phyloP scores from a whole-genome alignment of 306 rosid species.

The Dryas alaskensis region DNA sequence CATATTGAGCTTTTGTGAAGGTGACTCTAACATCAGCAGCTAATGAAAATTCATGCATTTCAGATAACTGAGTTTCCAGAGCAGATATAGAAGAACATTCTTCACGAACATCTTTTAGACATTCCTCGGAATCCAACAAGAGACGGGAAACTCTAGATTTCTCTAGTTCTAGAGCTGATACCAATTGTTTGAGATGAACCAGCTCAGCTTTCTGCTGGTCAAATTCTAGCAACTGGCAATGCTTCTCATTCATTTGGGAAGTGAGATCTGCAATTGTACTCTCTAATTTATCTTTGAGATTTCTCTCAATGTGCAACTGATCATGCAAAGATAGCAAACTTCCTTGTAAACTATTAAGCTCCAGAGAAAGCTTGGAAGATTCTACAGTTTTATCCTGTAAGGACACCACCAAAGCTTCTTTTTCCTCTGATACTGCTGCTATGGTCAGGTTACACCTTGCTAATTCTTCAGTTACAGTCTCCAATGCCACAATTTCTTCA shows the following conservation, averaged over 20 bases:
- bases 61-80: constrained; percentile 61
- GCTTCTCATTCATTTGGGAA: constrained; percentile 48
- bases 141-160: constrained; percentile 52
- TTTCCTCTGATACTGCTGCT: constrained; percentile 50
- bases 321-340: constrained; percentile 42
- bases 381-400: constrained; percentile 56
- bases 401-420: constrained; percentile 51
- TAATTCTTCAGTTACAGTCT: constrained; percentile 47
- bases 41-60: constrained; percentile 58
- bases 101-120: constrained; percentile 47
- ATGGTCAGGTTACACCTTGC: constrained; percentile 51
- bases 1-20: constrained; percentile 64
- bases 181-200: constrained; percentile 51
- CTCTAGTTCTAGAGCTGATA: constrained; percentile 55
- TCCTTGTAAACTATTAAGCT: constrained; percentile 48
- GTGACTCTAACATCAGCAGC: constrained; percentile 60
- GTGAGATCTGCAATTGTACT: constrained; percentile 55
- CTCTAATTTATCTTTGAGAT: constrained; percentile 49
- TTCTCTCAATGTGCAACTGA: constrained; percentile 52
- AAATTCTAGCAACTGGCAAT: constrained; percentile 48
- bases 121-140: constrained; percentile 52
- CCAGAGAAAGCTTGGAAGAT: constrained; percentile 49
- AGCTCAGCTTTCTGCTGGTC: constrained; percentile 52
- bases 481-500: constrained; percentile 50
- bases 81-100: constrained; percentile 47